phyloP scores from a whole-genome alignment of 208 protist genomes.

The Phytomonas francai region DNA sequence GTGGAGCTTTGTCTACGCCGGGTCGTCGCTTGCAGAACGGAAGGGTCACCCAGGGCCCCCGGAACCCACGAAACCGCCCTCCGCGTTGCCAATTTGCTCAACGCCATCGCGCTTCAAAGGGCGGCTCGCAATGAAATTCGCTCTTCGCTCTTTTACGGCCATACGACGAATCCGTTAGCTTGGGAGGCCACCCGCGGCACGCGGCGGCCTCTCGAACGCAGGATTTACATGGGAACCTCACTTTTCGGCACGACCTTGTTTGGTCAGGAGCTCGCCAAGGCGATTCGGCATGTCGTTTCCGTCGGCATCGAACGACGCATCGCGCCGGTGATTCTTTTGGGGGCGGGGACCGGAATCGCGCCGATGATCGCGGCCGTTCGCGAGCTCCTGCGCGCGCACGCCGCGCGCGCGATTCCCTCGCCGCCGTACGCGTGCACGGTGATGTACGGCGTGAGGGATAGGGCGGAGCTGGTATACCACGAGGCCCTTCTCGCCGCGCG shows the following conservation, averaged over 20 bases:
- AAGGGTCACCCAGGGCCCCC: conserved; percentile 8
- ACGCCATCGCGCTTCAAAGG: conserved; percentile 10
- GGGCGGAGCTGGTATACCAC: conserved; percentile 63
- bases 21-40: conserved; percentile 17
- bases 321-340: conserved; percentile 42
- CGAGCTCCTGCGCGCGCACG: conserved; percentile 29
- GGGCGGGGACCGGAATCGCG: conserved; percentile 72
- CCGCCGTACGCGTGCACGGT: conserved; percentile 44
- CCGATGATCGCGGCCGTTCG: conserved; percentile 64
- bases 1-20: conserved; percentile 33
- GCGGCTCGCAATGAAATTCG: not conserved
- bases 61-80: conserved; percentile 8
- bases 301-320: not conserved
- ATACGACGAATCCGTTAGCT: conserved; percentile 25
- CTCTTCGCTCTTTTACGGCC: conserved; percentile 19
- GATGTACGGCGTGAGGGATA: conserved; percentile 56
- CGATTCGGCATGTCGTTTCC: conserved; percentile 7
- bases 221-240: conserved; percentile 44
- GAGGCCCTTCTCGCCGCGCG: conserved; percentile 35
- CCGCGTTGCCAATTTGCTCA: conserved; percentile 19
- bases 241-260: conserved; percentile 55
- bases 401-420: not conserved
- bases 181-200: not conserved
- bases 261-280: conserved; percentile 27
- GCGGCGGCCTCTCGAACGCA: not conserved